phyloP scores from a whole-genome alignment of 768 basidiomycete genomes.

The Rhodotorula toruloides region DNA sequence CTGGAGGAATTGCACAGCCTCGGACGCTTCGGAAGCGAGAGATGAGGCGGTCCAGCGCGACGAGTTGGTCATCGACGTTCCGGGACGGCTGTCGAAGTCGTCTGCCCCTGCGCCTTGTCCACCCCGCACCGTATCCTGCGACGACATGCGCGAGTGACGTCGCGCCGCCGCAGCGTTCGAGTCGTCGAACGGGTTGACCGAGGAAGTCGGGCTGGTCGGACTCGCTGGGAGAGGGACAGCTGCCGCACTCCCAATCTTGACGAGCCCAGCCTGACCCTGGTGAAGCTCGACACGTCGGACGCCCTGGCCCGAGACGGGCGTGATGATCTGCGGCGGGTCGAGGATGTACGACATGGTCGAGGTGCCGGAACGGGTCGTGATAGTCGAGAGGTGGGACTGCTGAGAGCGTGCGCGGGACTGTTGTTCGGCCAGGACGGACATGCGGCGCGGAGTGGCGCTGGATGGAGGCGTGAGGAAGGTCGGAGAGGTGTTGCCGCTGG shows the following conservation, averaged over 20 bases:
- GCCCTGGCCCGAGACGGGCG: conserved; percentile 34
- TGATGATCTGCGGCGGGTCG: conserved; percentile 44
- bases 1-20: conserved; percentile 26
- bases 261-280: conserved; percentile 27
- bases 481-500: background rate
- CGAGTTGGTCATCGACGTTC: conserved; percentile 5
- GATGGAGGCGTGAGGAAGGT: conserved; percentile 11
- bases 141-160: background rate
- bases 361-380: conserved; percentile 22
- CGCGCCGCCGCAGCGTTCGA: background rate
- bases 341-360: conserved; percentile 44
- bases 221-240: background rate
- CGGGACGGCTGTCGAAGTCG: background rate
- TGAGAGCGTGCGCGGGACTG: background rate
- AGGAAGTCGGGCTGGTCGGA: background rate
- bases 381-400: conserved; percentile 26
- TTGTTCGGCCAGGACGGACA: conserved; percentile 24
- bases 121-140: conserved; percentile 2
- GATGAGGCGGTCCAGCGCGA: conserved; percentile 32
- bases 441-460: conserved; percentile 8
- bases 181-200: conserved; percentile 34
- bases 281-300: conserved; percentile 33
- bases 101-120: too few relatives aligned
- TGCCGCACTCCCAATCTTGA: conserved; percentile 7
- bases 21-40: conserved; percentile 2